Base-by-base conservation (phyloP, 352 stramenopile species). In the Phytophthora capsici region DNA sequence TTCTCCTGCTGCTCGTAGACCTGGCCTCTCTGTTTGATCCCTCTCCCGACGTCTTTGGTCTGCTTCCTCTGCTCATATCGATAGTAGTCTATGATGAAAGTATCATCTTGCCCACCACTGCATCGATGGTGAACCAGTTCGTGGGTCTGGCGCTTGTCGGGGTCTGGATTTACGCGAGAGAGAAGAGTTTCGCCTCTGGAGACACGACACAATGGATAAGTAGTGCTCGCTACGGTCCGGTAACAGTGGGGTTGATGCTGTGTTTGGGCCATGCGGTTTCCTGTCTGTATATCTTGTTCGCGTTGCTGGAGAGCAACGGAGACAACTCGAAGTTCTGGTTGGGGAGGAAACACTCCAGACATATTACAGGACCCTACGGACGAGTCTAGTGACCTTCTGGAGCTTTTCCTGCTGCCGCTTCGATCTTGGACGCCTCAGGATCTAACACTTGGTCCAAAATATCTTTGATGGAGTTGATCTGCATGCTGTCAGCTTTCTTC, bases 381-480 rank as follows among this genome's bases (percentile, higher is more conserved):
- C 53, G 61, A 6, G 56, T 73, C 48, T 55, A 66, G 41, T 76
- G 57, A 0, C 36, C 41, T 14, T 22, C 14, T 17, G 43, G 20
- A 41, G 32, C 13, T 61, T 55, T 60, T 9, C 36, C 25, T 13
- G 65, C 63, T 30, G 32, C 20, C 22, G 45, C 45, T 41, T 30
- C 50, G 17, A 53, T 57, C 37, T 64, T 69, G 45, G 51, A 32
- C 17, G 44, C 64, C 65, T 87, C 76, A 19, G 79, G 52, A 47
- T 82, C 73, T 43, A 93, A 88, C 19, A 94, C 74, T 66, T 90
- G 75, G 61, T 94, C 82, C 30, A 93, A 64, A 48, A 94, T 94
- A 60, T 93, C 80, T 65, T 91, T 90, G 63, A 91, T 89, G 19
- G 82, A 90, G 68, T 92, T 94, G 72, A 94, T 74, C 70, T 94